phyloP scores from a whole-genome alignment of 495 filamentous ascomycete genomes.

The Aspergillus nanangensis region DNA sequence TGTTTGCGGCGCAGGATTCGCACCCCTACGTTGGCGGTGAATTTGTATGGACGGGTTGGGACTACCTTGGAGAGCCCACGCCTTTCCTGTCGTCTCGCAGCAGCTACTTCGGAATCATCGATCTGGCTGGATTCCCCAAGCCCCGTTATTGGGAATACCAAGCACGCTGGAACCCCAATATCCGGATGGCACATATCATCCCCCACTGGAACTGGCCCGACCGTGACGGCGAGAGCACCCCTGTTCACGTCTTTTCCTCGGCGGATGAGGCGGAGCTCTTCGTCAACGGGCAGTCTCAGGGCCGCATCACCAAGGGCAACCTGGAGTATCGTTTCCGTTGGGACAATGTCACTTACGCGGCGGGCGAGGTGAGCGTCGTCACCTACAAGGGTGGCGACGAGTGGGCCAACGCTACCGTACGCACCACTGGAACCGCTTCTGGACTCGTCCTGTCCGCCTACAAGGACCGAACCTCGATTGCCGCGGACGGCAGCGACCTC shows the following conservation, averaged over 20 bases:
- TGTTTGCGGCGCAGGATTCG: neutral
- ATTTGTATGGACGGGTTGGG: constrained; percentile 7
- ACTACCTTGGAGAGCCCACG: constrained; percentile 4
- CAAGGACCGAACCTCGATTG: neutral
- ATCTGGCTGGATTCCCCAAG: constrained; percentile 6
- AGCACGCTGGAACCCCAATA: constrained; percentile 1
- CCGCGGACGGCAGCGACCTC: constrained; percentile 2
- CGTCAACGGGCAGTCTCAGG: constrained; percentile 1
- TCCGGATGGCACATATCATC: constrained; percentile 4
- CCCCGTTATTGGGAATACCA: constrained; percentile 3
- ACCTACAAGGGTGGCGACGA: constrained; percentile 3
- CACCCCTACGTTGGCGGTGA: constrained; percentile 3
- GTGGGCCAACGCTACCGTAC: constrained; percentile 3
- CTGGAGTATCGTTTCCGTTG: constrained; percentile 5
- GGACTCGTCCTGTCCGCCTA: neutral
- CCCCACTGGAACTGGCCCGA: constrained; percentile 7
- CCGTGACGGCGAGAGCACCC: constrained; percentile 1
- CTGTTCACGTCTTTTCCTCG: constrained; percentile 5
- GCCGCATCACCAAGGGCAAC: neutral
- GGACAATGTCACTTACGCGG: constrained; percentile 5
- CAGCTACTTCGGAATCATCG: constrained; percentile 2
- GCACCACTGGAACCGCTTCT: neutral
- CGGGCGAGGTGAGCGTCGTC: constrained; percentile 1
- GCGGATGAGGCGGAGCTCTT: constrained; percentile 6
- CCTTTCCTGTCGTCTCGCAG: neutral